Base-by-base conservation (phyloP, 2,329 filamentous ascomycete species). In the Metarhizium robertsii region DNA sequence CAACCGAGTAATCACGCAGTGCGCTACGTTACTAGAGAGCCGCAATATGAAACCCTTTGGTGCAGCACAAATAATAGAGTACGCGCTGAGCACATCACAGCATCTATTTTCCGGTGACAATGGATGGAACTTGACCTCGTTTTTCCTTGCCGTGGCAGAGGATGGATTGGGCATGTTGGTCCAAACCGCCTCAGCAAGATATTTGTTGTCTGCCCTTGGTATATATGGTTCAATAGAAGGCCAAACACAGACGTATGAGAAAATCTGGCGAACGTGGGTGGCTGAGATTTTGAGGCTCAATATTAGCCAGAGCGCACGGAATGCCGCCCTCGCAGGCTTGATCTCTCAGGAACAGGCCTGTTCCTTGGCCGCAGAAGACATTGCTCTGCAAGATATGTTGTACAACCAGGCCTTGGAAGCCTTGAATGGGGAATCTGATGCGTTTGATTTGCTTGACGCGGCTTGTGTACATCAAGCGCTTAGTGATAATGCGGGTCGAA, bases 171-270 rank as follows among this genome's bases (percentile, higher is more conserved):
- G 79, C 0, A 70, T 74, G 1, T 71, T 94, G 16, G 70, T 92
- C 2, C 70, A 79, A 2, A 91, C 89, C 0, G 81, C 87, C 0
- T 92, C 90, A 1, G 81, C 83, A 0, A 69, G 79, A 2, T 79
- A 85, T 52, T 68, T 96, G 0, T 73, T 91, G 7, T 80, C 84
- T 0, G 81, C 84, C 11, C 73, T 95, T 0, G 79, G 84, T 50
- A 68, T 79, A 0, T 73, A 85, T 45, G 77, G 79, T 1, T 66
- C 73, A 34, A 71, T 74, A 16, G 68, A 69, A 43, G 71, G 62
- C 54, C 73, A 67, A 55, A 66, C 66, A 0, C 61, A 62, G 0
- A 63, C 67, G 0, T 79, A 77, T 53, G 64, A 67, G 10, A 59
- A 60, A 1, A 67, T 77, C 1, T 83, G 79, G 79, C 68, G 65